Conservation (phyloP, 352 stramenopile species). For the Globisporangium paddicum region DNA sequence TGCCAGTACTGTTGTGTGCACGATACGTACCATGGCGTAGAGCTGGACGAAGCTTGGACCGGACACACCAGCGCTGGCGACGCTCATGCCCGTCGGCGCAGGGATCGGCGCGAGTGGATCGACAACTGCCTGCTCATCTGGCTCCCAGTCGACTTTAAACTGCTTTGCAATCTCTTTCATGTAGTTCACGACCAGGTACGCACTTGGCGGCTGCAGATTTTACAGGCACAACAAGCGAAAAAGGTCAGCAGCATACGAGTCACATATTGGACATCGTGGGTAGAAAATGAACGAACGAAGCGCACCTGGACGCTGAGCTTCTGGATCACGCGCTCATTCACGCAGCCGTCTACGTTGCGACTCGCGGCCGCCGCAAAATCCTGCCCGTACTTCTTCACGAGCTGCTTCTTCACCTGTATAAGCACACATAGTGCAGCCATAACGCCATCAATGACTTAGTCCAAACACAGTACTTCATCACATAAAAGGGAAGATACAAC, state of each 20-base stretch:
- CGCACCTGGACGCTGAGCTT: slow-evolving; percentile 90
- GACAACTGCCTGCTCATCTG: slow-evolving; percentile 63
- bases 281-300: neutral
- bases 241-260: neutral
- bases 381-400: slow-evolving; percentile 88
- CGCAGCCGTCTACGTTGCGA: slow-evolving; percentile 84
- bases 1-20: neutral
- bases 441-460: neutral
- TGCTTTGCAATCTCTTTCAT: slow-evolving; percentile 95
- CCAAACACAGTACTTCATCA: neutral
- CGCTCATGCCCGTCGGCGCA: slow-evolving; percentile 83
- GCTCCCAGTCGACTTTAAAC: slow-evolving; percentile 94
- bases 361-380: slow-evolving; percentile 82
- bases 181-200: slow-evolving; percentile 94
- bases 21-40: slow-evolving; percentile 55
- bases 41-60: slow-evolving; percentile 77
- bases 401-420: slow-evolving; percentile 72
- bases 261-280: neutral
- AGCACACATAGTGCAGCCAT: neutral
- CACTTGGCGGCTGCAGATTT: slow-evolving; percentile 81
- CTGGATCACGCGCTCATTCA: slow-evolving; percentile 90
- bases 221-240: neutral
- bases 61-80: slow-evolving; percentile 74
- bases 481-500: neutral
- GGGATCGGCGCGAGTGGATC: slow-evolving; percentile 86